phyloP scores from a whole-genome alignment of 2,329 filamentous ascomycete species.

The Neocatenulostroma microsporum region DNA sequence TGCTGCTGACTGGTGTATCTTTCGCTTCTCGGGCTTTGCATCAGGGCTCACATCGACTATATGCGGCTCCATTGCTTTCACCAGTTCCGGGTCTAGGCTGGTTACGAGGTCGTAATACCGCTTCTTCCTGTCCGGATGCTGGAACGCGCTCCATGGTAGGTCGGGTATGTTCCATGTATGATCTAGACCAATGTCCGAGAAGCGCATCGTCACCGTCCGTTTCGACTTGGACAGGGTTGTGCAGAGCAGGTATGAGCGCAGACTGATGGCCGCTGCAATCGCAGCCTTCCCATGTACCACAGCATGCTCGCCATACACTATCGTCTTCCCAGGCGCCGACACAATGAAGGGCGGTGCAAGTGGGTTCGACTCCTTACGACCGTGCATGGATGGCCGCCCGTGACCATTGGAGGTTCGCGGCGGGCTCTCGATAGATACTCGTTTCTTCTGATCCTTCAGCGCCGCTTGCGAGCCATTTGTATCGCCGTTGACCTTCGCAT shows the following conservation, averaged over 20 bases:
- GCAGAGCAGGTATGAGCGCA: constrained; percentile 93
- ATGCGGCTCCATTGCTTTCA: constrained; percentile 72
- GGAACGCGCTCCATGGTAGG: constrained; percentile 79
- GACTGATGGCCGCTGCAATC: constrained; percentile 87
- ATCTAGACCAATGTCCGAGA: constrained; percentile 80
- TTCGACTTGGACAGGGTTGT: constrained; percentile 89
- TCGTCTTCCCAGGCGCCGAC: constrained; percentile 94
- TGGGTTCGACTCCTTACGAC: constrained; percentile 39
- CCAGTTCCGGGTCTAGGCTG: constrained; percentile 70
- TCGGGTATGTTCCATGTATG: constrained; percentile 94
- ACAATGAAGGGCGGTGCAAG: constrained; percentile 92
- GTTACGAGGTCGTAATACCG: constrained; percentile 82
- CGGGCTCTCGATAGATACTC: not conserved
- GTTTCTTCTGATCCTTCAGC: not conserved
- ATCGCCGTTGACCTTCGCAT: constrained; percentile 1
- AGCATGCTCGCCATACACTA: constrained; percentile 94
- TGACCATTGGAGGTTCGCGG: not conserved
- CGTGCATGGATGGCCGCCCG: not conserved
- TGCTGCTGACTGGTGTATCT: constrained; percentile 75
- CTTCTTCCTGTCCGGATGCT: constrained; percentile 77
- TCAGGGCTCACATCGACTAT: constrained; percentile 61
- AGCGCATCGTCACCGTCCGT: constrained; percentile 77
- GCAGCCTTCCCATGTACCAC: constrained; percentile 97
- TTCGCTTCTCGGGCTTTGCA: constrained; percentile 63
- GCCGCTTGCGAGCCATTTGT: not conserved